Base-by-base conservation (phyloP, 2,329 filamentous ascomycete genomes). In the Beauveria sp. region DNA sequence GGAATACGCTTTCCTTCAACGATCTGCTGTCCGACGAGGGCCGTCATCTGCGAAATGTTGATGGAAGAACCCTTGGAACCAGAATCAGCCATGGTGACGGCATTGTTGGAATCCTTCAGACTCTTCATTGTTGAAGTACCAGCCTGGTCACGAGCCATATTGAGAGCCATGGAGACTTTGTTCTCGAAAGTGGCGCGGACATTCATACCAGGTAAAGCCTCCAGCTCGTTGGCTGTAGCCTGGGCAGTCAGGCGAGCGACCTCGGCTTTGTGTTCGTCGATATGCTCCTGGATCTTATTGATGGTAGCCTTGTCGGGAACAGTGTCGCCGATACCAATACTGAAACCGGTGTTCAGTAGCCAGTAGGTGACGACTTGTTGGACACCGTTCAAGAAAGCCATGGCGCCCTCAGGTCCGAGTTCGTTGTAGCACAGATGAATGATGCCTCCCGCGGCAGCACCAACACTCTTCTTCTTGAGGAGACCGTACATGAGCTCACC, bases 21-120 rank as follows among this genome's bases (percentile, higher is more conserved):
- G 66, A 96, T 96, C 73, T 99, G 96, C 73, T 99, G 94, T 66
- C 96, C 94, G 63, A 99, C 96, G 65, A 97, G 84, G 28, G 94
- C 94, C 64, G 92, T 96, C 94, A 99, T 99, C 76, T 99, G 94
- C 18, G 96, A 97, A 69, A 99, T 97, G 74, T 99, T 99, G 81
- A 99, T 97, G 14, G 91, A 93, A 2, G 94, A 97, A 73, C 94
- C 94, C 80, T 99, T 99, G 67, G 96, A 99, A 70, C 94, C 94
- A 62, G 94, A 97, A 58, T 88, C 86, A 63, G 96, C 92, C 90
- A 97, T 99, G 71, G 92, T 91, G 59, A 96, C 91, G 55, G 93
- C 93, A 70, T 97, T 97, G 82, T 99, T 99, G 69, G 90, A 81
- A 75, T 97, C 91, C 78, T 96, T 97, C 73, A 99, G 78, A 80